Base-by-base conservation (phyloP, 1,284 basidiomycete genomes). In the Heterobasidion occidentale region DNA sequence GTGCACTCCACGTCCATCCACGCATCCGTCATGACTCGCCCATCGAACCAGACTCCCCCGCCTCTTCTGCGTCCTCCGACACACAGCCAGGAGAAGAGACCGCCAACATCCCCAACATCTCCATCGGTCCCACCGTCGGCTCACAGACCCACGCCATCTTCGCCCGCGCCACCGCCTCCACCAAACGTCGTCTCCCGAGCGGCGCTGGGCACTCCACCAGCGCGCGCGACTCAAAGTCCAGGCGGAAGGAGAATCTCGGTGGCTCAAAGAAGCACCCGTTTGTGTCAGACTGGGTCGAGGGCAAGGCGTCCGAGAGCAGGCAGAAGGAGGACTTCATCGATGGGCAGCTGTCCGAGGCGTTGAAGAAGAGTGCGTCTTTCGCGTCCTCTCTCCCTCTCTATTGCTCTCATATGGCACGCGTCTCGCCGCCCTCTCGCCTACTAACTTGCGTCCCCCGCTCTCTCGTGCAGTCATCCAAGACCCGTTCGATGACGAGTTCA, bases 281-380 rank as follows among this genome's bases (percentile, higher is more conserved):
- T 7, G 44, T 12, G 12, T 20, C 19, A 15, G 52, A 19, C 4
- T 27, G 27, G 27, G 27, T 27, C 6, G 27, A 27, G 27, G 27
- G 27, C 27, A 27, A 27, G 27, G 27, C 6, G 4, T 27, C 27
- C 45, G 45, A 33, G 48, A 50, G 27, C 27, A 27, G 27, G 34
- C 64, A 65, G 60, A 72, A 72, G 60, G 77, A 78, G 46, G 77
- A 78, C 15, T 67, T 77, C 45, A 61, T 78, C 11, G 76, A 77
- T 54, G 12, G 59, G 19, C 53, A 61, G 14, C 55, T 78, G 36
- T 70, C 72, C 8, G 76, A 77, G 14, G 62, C 64, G 52, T 63
- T 77, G 47, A 71, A 73, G 61, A 65, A 67, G 61, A 69, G 76
- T 78, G 53, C 47, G 72, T 59, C 9, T 48, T 42, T 42, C n/a